Percentiles rank a stretch among this genome's conserved stretches.
Conservation (phyloP, 441 rosid genomes). For the Aquilaria agallochum region DNA sequence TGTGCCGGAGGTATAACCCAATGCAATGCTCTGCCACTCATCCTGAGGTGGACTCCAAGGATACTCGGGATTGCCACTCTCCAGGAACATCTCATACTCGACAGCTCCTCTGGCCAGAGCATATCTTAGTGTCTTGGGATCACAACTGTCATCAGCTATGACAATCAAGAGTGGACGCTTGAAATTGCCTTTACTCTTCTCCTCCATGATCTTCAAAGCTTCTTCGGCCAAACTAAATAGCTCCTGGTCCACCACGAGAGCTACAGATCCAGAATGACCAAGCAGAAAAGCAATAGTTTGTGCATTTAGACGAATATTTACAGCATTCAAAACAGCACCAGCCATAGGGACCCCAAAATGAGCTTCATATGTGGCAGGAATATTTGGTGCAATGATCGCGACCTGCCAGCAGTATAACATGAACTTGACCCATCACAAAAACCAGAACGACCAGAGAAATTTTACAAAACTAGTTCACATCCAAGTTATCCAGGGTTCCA, state of each 20-base stretch:
- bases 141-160: conserved; percentile 65
- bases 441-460: background rate
- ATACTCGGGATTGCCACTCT: conserved; percentile 53
- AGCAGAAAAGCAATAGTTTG: conserved; percentile 59
- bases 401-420: conserved; percentile 38
- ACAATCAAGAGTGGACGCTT: conserved; percentile 59
- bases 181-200: conserved; percentile 34
- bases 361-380: conserved; percentile 75
- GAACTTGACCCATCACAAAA: background rate
- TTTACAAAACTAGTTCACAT: background rate
- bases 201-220: conserved; percentile 50
- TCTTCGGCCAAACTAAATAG: conserved; percentile 57
- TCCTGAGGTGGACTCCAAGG: conserved; percentile 68
- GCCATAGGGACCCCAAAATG: conserved; percentile 91
- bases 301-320: conserved; percentile 75
- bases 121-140: conserved; percentile 37
- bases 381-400: conserved; percentile 77
- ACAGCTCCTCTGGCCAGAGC: conserved; percentile 62
- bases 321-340: conserved; percentile 70
- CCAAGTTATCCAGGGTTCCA: background rate
- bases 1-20: conserved; percentile 84
- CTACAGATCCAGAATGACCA: conserved; percentile 57
- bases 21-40: conserved; percentile 80
- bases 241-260: conserved; percentile 76
- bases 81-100: conserved; percentile 64